Evolutionary conservation across 176 grass and related monocot species (phyloP), one percentile per base, ranked within the genome.

Genomic region (Lolium perenne): DNA sequence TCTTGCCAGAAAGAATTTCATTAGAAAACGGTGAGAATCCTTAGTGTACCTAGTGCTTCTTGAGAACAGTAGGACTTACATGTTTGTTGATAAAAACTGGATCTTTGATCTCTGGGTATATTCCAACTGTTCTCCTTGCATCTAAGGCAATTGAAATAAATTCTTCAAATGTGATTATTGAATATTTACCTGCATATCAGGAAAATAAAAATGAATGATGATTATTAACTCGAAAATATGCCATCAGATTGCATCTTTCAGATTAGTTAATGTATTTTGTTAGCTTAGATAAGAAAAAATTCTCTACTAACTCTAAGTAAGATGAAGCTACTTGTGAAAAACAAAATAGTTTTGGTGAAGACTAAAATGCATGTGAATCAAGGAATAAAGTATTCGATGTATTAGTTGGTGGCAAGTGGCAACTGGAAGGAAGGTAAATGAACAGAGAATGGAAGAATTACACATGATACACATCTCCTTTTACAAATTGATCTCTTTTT

Each of bases 81-180:
- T 91, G 93, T 82, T 98, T 93, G 79, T 98, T 98, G 85, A 98
- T 95, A 83, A 88, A 89, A 91, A 98, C 90, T 81, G 96, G 96
- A 90, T 95, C 88, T 82, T 98, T 98, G 9, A 95, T 98, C 86
- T 95, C 93, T 64, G 96, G 96, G 67, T 98, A 95, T 91, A 95
- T 98, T 57, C 96, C 96, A 26, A 98, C 88, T 21, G 91, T 95
- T 91, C 93, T 95, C 43, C 87, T 87, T 4, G 97, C 97, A 88
- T 91, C 88, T 77, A 94, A 76, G 66, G 93, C 93, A 56, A 98
- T 88, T 43, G 88, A 89, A 85, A 98, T 98, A 74, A 89, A 98
- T 82, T 98, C 97, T 83, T 98, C 94, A 89, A 98, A 98, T 45
- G 91, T 95, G 80, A 98, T 94, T 82, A 98, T 98, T 14, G 90